Conservation (phyloP, 257 asterid genomes). For the Nicotiana attenuata region DNA sequence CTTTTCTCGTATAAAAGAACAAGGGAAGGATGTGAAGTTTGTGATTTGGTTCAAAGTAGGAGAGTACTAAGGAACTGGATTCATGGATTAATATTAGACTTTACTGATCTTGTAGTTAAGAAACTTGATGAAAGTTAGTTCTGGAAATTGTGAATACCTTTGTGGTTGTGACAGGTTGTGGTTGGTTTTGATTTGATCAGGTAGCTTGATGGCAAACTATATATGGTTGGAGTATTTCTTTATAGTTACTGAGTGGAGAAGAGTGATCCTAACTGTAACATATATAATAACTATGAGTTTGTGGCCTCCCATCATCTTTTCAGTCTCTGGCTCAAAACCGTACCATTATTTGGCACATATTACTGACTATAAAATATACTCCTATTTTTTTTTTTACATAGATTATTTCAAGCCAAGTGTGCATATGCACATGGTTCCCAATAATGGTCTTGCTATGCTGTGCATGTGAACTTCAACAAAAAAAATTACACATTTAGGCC, state of each 20-base stretch:
- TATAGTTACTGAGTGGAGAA: neutral
- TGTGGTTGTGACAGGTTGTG: conserved; percentile 14
- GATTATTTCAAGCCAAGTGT: neutral
- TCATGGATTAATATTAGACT: conserved; percentile 13
- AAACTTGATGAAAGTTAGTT: neutral
- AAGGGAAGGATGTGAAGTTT: neutral
- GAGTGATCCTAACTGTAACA: neutral
- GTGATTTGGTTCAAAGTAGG: conserved; percentile 4
- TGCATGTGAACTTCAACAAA: conserved; percentile 5
- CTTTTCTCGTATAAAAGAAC: neutral
- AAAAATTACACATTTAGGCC: neutral
- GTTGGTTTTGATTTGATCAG: conserved; percentile 18
- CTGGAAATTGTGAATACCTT: conserved; percentile 31
- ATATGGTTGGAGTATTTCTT: neutral
- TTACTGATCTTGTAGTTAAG: conserved; percentile 6
- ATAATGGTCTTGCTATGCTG: neutral
- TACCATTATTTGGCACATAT: conserved; percentile 1
- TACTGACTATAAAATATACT: neutral
- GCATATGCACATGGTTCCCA: conserved; percentile 9
- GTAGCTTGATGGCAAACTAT: conserved; percentile 25
- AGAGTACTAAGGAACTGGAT: conserved; percentile 11
- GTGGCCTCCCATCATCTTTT: conserved; percentile 8
- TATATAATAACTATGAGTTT: neutral
- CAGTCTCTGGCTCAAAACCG: neutral
- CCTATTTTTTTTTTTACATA: neutral